A percentile compares a stretch with the other conserved stretches of the same genome.
Evolutionary conservation across 805 yeast genomes (phyloP).

Genomic region (Schizosaccharomyces lindneri): DNA sequence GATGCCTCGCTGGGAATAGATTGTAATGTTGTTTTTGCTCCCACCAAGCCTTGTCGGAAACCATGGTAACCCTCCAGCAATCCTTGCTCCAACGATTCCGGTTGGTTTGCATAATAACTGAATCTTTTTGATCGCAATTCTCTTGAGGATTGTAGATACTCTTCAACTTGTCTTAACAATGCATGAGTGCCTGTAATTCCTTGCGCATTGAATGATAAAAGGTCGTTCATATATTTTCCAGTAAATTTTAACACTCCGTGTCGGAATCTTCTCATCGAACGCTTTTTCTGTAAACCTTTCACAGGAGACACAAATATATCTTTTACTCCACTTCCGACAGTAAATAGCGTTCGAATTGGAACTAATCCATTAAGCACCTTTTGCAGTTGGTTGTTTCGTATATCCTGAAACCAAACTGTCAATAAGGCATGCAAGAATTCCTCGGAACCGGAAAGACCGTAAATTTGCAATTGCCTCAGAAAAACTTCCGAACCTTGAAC

Average conservation of each 20-base stretch:
- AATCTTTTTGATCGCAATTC: constrained; percentile 21
- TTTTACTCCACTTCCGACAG: constrained; percentile 54
- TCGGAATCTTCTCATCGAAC: constrained; percentile 29
- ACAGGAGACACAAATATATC: constrained; percentile 52
- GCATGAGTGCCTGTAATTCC: constrained; percentile 67
- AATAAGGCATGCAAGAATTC: constrained; percentile 30
- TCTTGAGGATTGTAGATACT: constrained; percentile 13
- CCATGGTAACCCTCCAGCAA: constrained; percentile 49
- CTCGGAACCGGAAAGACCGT: constrained; percentile 58
- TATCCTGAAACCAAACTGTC: constrained; percentile 72
- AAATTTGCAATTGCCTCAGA: constrained; percentile 33
- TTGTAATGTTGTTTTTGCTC: constrained; percentile 39
- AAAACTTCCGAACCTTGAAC: constrained; percentile 63
- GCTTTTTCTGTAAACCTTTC: constrained; percentile 47
- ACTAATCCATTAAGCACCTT: constrained; percentile 68
- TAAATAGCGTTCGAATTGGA: constrained; percentile 52
- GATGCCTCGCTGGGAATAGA: constrained; percentile 38
- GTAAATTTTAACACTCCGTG: constrained; percentile 25
- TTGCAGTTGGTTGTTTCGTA: constrained; percentile 51
- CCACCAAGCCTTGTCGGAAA: constrained; percentile 36
- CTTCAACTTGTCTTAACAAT: constrained; percentile 55
- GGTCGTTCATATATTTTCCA: constrained; percentile 38
- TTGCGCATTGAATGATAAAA: constrained; percentile 3
- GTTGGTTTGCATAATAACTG: constrained; percentile 65
- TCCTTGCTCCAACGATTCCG: constrained; percentile 45